Percentiles rank a stretch among this genome's conserved stretches.
phyloP scores from a whole-genome alignment of 75 land plant species.

The Cryptomeria japonica region DNA sequence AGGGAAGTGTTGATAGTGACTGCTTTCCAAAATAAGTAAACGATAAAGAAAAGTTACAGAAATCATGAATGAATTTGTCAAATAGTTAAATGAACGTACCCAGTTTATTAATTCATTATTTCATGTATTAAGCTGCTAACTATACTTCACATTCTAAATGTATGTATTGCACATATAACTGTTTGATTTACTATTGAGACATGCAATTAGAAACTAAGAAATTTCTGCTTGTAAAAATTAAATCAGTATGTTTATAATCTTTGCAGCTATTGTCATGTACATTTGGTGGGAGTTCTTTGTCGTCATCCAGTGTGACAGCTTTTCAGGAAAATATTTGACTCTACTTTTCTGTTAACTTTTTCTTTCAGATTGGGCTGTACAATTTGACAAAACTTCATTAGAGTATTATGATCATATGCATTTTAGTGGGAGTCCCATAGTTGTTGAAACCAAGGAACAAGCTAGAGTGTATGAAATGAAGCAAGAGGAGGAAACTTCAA shows the following conservation, averaged over 20 bases:
- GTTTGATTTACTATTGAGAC: not conserved
- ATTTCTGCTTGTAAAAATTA: not conserved
- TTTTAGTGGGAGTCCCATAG: slow-evolving; percentile 59
- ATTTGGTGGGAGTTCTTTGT: not conserved
- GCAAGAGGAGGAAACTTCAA: slow-evolving; percentile 41
- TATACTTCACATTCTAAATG: not conserved
- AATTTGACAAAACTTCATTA: slow-evolving; percentile 53
- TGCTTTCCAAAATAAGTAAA: not conserved
- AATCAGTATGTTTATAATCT: not conserved
- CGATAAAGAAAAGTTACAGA: not conserved
- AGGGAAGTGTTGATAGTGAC: not conserved
- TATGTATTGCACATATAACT: not conserved
- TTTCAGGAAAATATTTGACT: not conserved
- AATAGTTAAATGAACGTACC: not conserved
- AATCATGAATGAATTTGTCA: slow-evolving; percentile 2
- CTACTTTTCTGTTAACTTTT: not conserved
- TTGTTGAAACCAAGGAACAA: slow-evolving; percentile 46
- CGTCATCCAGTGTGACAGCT: not conserved
- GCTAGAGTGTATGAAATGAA: slow-evolving; percentile 35
- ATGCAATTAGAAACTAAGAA: not conserved
- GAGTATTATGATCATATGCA: slow-evolving; percentile 69
- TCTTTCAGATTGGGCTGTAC: not conserved
- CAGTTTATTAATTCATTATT: not conserved
- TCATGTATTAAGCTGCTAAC: not conserved
- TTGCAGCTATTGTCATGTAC: not conserved